phyloP scores from a whole-genome alignment of 768 basidiomycete species.

The Clavaria fumosa region DNA sequence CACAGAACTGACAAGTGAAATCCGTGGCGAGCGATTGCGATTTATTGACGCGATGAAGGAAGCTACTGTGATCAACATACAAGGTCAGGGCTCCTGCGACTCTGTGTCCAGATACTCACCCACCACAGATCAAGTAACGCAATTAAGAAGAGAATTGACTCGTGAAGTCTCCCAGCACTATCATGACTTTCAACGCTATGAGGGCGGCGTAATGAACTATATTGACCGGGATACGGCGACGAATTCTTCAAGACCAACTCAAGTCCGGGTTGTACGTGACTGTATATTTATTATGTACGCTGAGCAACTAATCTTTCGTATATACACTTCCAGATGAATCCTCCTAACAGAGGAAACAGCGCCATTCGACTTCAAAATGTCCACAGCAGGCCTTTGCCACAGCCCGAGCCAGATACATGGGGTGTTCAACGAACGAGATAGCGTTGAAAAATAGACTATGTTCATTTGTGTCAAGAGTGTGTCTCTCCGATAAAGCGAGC shows the following conservation, averaged over 20 bases:
- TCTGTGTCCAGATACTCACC: slow-evolving; percentile 5
- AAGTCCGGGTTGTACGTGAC: too few relatives aligned
- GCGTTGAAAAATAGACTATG: neutral
- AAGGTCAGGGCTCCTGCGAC: slow-evolving; percentile 28
- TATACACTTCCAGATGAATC: too few relatives aligned
- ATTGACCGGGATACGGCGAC: slow-evolving; percentile 52
- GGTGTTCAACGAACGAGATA: neutral
- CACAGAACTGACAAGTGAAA: slow-evolving; percentile 66
- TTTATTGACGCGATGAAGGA: slow-evolving; percentile 96
- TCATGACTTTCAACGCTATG: slow-evolving; percentile 46
- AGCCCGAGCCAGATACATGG: neutral
- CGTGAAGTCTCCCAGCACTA: slow-evolving; percentile 68
- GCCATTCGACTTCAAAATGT: too few relatives aligned
- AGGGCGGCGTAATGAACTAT: slow-evolving; percentile 49
- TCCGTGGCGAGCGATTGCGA: slow-evolving; percentile 68
- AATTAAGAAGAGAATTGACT: slow-evolving; percentile 70
- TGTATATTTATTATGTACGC: too few relatives aligned
- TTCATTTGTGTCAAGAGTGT: slow-evolving; percentile 14
- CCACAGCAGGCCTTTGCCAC: too few relatives aligned
- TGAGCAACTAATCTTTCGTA: too few relatives aligned
- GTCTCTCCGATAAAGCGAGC: slow-evolving; percentile 60
- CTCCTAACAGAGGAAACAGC: too few relatives aligned
- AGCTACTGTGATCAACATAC: slow-evolving; percentile 77
- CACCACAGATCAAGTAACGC: slow-evolving; percentile 60
- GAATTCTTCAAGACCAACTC: too few relatives aligned